Percentiles rank a stretch among this genome's conserved stretches.
phyloP scores from a whole-genome alignment of 164 flowering plant species.

The Sextonia rubra region DNA sequence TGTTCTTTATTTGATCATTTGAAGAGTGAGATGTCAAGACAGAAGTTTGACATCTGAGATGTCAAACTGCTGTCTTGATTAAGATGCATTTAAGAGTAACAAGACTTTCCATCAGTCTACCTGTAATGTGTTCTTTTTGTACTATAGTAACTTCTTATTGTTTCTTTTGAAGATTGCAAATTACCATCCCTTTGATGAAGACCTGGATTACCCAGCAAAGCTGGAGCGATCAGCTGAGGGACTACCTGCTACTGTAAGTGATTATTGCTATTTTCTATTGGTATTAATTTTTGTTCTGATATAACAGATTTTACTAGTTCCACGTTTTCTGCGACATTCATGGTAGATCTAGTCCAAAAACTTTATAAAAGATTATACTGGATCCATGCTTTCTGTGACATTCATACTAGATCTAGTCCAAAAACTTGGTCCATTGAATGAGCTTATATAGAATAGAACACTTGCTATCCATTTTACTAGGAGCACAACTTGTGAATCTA shows the following conservation, averaged over 20 bases:
- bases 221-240: slow-evolving; percentile 57
- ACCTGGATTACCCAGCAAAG: slow-evolving; percentile 90
- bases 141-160: background rate
- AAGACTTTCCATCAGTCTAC: too few species aligned
- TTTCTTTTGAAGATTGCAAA: slow-evolving; percentile 68
- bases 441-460: background rate
- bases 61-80: too few species aligned
- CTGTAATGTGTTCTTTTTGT: too few species aligned
- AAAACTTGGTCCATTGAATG: background rate
- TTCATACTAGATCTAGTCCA: background rate
- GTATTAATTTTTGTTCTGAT: slow-evolving; percentile 1
- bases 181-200: slow-evolving; percentile 80
- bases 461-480: background rate
- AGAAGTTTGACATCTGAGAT: too few species aligned
- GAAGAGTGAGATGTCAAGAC: too few species aligned
- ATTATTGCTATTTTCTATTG: background rate
- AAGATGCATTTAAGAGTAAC: too few species aligned
- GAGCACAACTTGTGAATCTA: background rate
- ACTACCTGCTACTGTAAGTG: slow-evolving; percentile 52
- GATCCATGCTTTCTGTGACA: background rate
- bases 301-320: background rate
- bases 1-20: too few species aligned
- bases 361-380: background rate
- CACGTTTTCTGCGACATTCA: background rate
- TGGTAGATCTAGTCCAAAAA: background rate